Evolutionary conservation across 768 basidiomycete genomes (phyloP).

Genomic region (Kwoniella bestiolae): DNA sequence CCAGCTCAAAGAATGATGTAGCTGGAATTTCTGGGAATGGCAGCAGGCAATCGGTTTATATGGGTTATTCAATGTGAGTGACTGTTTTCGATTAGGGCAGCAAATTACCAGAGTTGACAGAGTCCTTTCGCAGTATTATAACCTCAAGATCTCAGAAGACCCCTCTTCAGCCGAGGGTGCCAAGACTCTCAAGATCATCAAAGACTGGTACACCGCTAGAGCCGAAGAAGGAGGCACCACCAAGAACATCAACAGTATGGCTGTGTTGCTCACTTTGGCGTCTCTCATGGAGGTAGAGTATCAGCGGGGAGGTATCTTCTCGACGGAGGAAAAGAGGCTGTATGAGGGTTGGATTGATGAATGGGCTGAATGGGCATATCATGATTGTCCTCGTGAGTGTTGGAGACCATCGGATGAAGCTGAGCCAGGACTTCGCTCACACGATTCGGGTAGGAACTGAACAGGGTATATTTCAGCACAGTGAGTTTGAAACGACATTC

Average conservation of each 20-base stretch:
- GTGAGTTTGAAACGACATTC: too few relatives aligned
- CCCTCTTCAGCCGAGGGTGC: constrained; percentile 18
- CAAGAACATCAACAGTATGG: constrained; percentile 36
- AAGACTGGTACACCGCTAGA: constrained; percentile 33
- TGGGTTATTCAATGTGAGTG: constrained; percentile 32
- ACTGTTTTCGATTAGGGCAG: background rate
- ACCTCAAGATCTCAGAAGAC: constrained; percentile 56
- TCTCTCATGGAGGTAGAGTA: constrained; percentile 42
- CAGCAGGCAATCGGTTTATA: constrained; percentile 36
- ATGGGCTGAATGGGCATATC: constrained; percentile 61
- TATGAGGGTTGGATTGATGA: constrained; percentile 59
- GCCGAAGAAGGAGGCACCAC: constrained; percentile 18
- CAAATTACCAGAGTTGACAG: background rate
- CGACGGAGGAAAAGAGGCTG: constrained; percentile 8
- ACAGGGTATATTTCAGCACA: constrained; percentile 49
- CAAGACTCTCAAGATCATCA: constrained; percentile 22
- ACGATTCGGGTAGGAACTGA: constrained; percentile 24
- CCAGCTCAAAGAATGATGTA: background rate
- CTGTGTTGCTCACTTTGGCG: constrained; percentile 17
- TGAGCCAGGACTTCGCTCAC: constrained; percentile 3
- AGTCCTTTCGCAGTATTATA: constrained; percentile 58
- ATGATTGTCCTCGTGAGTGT: constrained; percentile 54
- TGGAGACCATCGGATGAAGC: background rate
- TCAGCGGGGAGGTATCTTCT: constrained; percentile 59
- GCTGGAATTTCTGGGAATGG: constrained; percentile 40